Base-by-base conservation (phyloP, 768 basidiomycete genomes). In the Naganishia friedmannii region DNA sequence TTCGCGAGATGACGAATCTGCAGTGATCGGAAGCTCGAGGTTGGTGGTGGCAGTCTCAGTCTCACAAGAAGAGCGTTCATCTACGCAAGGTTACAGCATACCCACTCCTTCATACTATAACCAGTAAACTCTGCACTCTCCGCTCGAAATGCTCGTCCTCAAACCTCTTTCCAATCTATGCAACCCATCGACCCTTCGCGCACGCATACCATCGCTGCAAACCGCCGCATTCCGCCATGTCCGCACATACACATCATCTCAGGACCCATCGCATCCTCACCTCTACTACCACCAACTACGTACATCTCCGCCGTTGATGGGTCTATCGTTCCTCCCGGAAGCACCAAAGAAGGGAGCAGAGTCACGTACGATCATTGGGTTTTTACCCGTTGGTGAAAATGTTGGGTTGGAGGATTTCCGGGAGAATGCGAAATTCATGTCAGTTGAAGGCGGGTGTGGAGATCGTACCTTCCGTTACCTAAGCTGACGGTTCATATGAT, bases 401-500 rank as follows among this genome's bases (percentile, higher is more conserved):
- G 71, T 69, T 3, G 74, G 72, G 1, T 68, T 81, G 39, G 53
- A 70, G 8, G 80, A 81, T 74, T 76, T 81, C 65, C 53, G 70
- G 53, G 77, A 79, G 67, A 75, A 81, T 48, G 71, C 70, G 3
- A 66, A 51, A 12, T 80, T 79, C 67, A 23, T 72, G 79, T 80
- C 55, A 67, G 79, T 74, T 17, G 42, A 3, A 15, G 39, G n/a
- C 17, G n/a, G 56, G 26, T 10, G 26, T 8, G 5, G 13, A 26
- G 32, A 19, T 54, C 58, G 21, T 2, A 28, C 7, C n/a, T 56
- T 32, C 29, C 37, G 29, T 39, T 10, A 21, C 31, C 19, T 37
- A 37, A 37, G 34, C 34, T 37, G 34, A 12, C n/a, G n/a, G n/a
- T n/a, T n/a, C n/a, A n/a, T n/a, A n/a, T n/a, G 32, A 34, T 19